phyloP scores from a whole-genome alignment of 352 stramenopile species.

The Phytophthora boehmeriae region DNA sequence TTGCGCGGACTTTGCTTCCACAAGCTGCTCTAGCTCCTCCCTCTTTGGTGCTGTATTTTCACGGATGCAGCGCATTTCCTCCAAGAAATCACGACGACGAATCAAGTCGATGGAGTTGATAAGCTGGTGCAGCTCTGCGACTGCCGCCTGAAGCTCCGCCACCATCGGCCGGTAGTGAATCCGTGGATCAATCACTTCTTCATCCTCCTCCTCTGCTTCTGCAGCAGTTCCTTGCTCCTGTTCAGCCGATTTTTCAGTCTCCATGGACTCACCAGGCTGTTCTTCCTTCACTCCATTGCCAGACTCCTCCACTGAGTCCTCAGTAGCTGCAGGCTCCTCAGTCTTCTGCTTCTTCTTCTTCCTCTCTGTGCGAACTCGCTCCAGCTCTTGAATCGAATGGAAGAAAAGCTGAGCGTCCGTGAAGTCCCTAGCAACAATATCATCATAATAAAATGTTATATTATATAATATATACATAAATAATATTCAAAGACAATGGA shows the following conservation, averaged over 20 bases:
- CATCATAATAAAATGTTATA: background rate
- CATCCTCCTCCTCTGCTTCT: conserved; percentile 50
- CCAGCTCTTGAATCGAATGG: conserved; percentile 85
- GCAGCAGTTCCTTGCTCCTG: conserved; percentile 54
- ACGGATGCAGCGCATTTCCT: conserved; percentile 87
- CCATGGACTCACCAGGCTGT: conserved; percentile 38
- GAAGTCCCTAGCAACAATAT: conserved; percentile 61
- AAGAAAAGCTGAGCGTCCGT: conserved; percentile 83
- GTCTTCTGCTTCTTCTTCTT: conserved; percentile 62
- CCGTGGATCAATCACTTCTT: conserved; percentile 85
- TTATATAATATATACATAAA: background rate
- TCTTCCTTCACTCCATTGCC: conserved; percentile 33
- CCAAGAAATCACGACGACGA: conserved; percentile 73
- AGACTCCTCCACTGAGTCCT: background rate
- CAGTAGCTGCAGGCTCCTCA: conserved; percentile 11
- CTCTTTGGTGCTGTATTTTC: conserved; percentile 85
- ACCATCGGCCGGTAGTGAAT: conserved; percentile 89
- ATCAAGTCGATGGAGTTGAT: conserved; percentile 91
- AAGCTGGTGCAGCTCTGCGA: conserved; percentile 83
- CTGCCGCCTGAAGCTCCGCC: conserved; percentile 73
- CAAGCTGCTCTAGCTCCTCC: conserved; percentile 79
- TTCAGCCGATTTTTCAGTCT: conserved; percentile 22
- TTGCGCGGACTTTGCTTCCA: conserved; percentile 78
- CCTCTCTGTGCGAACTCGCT: conserved; percentile 56
- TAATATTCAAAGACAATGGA: background rate